Evolutionary conservation across 139 green algal genomes (phyloP).

Genomic region (Chlamydomonas sphaeroides): DNA sequence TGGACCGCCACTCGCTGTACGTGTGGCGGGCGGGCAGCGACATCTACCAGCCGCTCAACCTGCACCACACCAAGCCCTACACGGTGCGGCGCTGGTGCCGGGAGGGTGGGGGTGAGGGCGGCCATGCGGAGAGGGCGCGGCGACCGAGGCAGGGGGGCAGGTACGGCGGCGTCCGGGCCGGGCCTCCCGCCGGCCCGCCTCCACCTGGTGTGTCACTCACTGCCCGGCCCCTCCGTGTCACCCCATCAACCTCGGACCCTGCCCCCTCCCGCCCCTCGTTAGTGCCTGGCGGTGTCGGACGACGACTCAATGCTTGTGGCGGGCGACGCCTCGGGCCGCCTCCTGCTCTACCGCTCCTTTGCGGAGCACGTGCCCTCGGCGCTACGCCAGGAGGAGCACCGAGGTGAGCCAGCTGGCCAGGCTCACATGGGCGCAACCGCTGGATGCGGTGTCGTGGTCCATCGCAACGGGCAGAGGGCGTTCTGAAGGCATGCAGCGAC

Average conservation of each 20-base stretch:
- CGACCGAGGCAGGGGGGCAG: too few relatives aligned
- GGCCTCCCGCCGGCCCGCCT: not conserved
- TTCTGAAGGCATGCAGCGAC: too few relatives aligned
- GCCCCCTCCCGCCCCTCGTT: slow-evolving; percentile 1
- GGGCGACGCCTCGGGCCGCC: slow-evolving; percentile 81
- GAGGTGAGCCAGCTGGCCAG: too few relatives aligned
- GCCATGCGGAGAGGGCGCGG: too few relatives aligned
- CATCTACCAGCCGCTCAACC: slow-evolving; percentile 57
- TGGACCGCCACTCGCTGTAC: slow-evolving; percentile 70
- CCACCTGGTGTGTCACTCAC: not conserved
- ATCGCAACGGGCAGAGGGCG: too few relatives aligned
- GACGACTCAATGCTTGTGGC: slow-evolving; percentile 71
- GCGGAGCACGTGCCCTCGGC: slow-evolving; percentile 35
- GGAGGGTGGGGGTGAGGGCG: too few relatives aligned
- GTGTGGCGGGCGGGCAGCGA: slow-evolving; percentile 64
- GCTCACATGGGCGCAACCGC: too few relatives aligned
- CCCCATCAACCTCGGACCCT: not conserved
- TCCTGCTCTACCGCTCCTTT: slow-evolving; percentile 81
- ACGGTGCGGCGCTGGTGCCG: slow-evolving; percentile 55
- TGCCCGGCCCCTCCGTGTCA: not conserved
- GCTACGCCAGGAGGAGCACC: not conserved
- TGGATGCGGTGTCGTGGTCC: too few relatives aligned
- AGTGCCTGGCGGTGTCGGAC: slow-evolving; percentile 74
- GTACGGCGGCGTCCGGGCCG: too few relatives aligned
- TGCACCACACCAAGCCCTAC: slow-evolving; percentile 78